phyloP scores from a whole-genome alignment of 169 alveolate genomes.

The Eimeria nieschulzi region DNA sequence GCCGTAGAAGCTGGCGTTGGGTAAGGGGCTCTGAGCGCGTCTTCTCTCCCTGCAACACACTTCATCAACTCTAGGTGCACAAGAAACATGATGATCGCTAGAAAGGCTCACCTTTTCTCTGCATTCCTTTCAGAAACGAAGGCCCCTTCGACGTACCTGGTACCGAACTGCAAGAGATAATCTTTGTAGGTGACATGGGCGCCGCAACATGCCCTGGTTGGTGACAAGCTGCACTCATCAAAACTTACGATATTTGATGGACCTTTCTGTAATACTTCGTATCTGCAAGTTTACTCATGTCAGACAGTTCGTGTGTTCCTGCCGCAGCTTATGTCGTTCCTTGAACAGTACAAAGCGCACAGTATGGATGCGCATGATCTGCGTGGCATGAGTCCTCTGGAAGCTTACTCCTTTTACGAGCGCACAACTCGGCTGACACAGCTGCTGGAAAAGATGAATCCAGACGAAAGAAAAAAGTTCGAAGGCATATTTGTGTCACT shows the following conservation, averaged over 20 bases:
- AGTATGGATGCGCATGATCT: not conserved
- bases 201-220: no score
- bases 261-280: no score
- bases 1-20: slow-evolving; percentile 9
- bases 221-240: no score
- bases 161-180: slow-evolving; percentile 23
- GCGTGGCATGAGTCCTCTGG: slow-evolving; percentile 14
- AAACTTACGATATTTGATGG: no score
- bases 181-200: not conserved
- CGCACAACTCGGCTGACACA: not conserved
- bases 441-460: slow-evolving; percentile 10
- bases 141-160: slow-evolving; percentile 7
- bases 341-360: slow-evolving; percentile 30
- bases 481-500: not conserved
- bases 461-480: not conserved
- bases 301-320: not conserved
- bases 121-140: slow-evolving; percentile 2
- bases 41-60: not conserved
- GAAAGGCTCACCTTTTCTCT: not conserved
- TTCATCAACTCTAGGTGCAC: not conserved
- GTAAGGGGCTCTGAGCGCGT: not conserved
- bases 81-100: no score
- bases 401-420: not conserved
- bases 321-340: slow-evolving; percentile 31
- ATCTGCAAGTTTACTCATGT: no score